Evolutionary conservation across 176 grass and related monocot genomes (phyloP), one percentile per base, ranked within the genome.

Genomic region (Poa pratensis): DNA sequence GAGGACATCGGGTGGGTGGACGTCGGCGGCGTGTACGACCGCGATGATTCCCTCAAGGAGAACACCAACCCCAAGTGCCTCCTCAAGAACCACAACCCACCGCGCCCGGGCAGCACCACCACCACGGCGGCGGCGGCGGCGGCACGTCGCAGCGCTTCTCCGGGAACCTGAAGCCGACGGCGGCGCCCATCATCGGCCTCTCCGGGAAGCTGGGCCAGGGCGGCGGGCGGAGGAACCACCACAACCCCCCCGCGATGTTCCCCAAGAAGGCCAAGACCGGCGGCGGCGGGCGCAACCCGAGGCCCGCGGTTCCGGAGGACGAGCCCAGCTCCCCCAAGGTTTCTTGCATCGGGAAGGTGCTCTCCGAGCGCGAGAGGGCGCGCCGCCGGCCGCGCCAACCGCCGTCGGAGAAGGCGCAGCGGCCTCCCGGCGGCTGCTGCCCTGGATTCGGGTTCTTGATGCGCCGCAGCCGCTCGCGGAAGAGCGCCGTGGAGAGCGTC

Each of bases 11-110:
- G 91, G 40, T 96, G 97, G 97, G 87, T 81, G 4, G 97, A 91
- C 67, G 62, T 90, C 39, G 82, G 52, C 84, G 87, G 83, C 81
- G 88, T 95, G 0, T 99, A 94, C 83, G 97, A 96, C 78, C 94
- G 97, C 35, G 97, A 99, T 11, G 91, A 94, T 40, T 99, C 97
- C 0, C 87, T 94, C 40, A 99, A 94, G 89, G 97, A 91, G 81
- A 94, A 84, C 92, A 99, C 97, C 77, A 99, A 99, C 84, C 97
- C 97, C 26, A 99, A 99, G 89, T 92, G 88, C 75, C 74, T 94
- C 73, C 77, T 65, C 84, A 91, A 75, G 79, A 87, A 75, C 82
- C 49, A 79, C 76, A 62, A 37, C 7, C 73, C 5, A 1, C 6
- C 73, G 73, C 73, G 26, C 48, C 73, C 3, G 72, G 72, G 15